These are phyloP conservation scores for Eucalyptus grandis DNA, from an alignment of 345 rosid species.

Conservation along the genomic window DNA sequence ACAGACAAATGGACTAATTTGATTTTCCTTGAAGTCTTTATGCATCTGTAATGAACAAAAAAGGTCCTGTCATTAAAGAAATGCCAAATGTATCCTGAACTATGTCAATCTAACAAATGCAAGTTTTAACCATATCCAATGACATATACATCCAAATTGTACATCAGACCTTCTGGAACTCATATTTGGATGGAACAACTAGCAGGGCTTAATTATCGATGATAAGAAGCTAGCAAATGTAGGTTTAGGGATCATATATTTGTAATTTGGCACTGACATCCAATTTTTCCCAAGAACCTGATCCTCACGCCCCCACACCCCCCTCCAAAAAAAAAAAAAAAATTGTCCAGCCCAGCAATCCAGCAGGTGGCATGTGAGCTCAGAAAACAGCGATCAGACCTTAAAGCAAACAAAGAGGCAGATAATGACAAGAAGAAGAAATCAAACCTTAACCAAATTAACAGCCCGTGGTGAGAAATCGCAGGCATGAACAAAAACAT, in stretches of 20 bases:
- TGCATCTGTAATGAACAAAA: constrained; percentile 46
- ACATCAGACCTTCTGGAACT: neutral
- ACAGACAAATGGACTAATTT: constrained; percentile 53
- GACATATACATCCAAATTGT: neutral
- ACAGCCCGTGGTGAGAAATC: constrained; percentile 89
- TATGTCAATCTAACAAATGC: neutral
- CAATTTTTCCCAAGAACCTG: neutral
- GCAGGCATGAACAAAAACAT: constrained; percentile 76
- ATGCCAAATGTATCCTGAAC: neutral
- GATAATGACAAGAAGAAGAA: neutral
- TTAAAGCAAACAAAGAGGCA: neutral
- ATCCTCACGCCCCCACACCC: neutral
- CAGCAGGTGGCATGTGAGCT: neutral
- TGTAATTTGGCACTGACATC: neutral
- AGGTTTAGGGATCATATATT: neutral
- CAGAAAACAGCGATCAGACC: neutral
- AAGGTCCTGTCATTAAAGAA: neutral
- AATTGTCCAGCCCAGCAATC: neutral
- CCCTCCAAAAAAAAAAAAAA: neutral
- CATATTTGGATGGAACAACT: neutral
- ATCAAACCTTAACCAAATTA: constrained; percentile 75
- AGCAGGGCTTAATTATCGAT: neutral
- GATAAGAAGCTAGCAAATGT: neutral
- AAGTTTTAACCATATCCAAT: neutral
- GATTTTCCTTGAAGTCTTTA: constrained; percentile 55